Evolutionary conservation across 352 stramenopile genomes (phyloP).

Genomic region (Elongisporangium undulatum): DNA sequence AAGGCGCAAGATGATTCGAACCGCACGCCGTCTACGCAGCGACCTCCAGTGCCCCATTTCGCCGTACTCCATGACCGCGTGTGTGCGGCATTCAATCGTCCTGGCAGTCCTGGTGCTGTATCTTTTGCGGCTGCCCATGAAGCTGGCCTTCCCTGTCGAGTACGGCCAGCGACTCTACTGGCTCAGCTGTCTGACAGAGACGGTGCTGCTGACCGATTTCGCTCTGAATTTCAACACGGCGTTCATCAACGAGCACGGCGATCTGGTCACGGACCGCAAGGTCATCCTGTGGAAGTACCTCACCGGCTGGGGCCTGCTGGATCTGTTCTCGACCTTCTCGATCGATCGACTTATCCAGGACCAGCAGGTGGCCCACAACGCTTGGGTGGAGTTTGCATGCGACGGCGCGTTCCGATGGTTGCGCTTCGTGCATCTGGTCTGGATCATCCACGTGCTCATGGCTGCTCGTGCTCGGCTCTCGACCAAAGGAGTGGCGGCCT

Average conservation of each 20-base stretch:
- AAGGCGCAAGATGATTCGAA: no score
- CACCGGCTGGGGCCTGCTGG: conserved; percentile 16
- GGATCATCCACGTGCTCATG: conserved; percentile 3
- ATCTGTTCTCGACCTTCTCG: conserved; percentile 12
- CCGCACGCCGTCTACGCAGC: no score
- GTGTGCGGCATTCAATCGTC: conserved; percentile 15
- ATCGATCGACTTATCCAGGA: not conserved
- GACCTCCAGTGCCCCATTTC: conserved; percentile 17
- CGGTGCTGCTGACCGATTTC: conserved; percentile 18
- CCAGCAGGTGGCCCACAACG: no score
- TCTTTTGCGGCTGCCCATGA: conserved; percentile 29
- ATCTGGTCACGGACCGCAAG: conserved; percentile 13
- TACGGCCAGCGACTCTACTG: not conserved
- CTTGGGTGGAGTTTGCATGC: no score
- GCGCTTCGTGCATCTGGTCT: conserved; percentile 23
- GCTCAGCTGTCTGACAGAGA: conserved; percentile 2
- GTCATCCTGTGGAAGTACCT: conserved; percentile 21
- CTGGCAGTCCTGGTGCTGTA: conserved; percentile 25
- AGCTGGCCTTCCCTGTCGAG: conserved; percentile 20
- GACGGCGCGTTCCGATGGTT: conserved; percentile 1
- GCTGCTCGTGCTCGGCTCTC: conserved; percentile 2
- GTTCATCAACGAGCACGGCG: conserved; percentile 19
- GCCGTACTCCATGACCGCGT: conserved; percentile 22
- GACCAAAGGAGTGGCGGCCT: conserved; percentile 16
- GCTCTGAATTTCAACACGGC: conserved; percentile 28